Percentiles rank a stretch among this genome's conserved stretches.
These are phyloP conservation scores for Lepidium campestre DNA, from an alignment of 441 rosid genomes.

Conservation along the genomic window DNA sequence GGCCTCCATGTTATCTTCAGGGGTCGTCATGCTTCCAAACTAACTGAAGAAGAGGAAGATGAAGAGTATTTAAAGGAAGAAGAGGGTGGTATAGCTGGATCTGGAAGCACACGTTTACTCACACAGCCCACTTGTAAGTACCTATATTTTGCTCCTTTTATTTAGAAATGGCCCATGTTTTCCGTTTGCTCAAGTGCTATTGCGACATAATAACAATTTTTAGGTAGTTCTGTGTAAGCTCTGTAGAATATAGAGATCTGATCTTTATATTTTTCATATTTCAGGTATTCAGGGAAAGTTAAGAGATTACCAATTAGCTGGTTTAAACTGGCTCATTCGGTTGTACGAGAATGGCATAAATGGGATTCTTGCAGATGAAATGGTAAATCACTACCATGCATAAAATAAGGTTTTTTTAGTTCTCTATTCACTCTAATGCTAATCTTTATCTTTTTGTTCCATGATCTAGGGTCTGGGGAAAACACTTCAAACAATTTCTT, in stretches of 20 bases:
- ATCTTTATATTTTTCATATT: not conserved
- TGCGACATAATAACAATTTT: not conserved
- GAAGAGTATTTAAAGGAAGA: slow-evolving; percentile 94
- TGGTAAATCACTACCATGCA: slow-evolving; percentile 43
- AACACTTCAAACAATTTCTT: slow-evolving; percentile 96
- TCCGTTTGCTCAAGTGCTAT: not conserved
- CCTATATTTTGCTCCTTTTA: slow-evolving; percentile 1
- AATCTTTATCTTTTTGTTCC: not conserved
- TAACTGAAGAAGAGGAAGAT: slow-evolving; percentile 97
- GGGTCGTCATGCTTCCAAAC: slow-evolving; percentile 94
- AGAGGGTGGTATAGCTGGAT: slow-evolving; percentile 70
- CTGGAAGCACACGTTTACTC: slow-evolving; percentile 83
- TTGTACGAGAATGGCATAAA: slow-evolving; percentile 97
- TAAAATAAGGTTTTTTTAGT: not conserved
- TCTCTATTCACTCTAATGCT: not conserved
- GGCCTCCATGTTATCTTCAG: slow-evolving; percentile 26
- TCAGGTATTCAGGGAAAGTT: slow-evolving; percentile 95
- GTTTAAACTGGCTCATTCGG: slow-evolving; percentile 96
- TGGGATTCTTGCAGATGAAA: slow-evolving; percentile 99
- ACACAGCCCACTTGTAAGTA: slow-evolving; percentile 88
- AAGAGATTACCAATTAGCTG: slow-evolving; percentile 99
- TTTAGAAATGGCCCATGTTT: not conserved
- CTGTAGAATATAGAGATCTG: not conserved
- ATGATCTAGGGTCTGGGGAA: slow-evolving; percentile 86
- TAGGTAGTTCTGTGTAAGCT: not conserved